phyloP scores from a whole-genome alignment of 2,329 filamentous ascomycete genomes.

The Polychaeton citri region DNA sequence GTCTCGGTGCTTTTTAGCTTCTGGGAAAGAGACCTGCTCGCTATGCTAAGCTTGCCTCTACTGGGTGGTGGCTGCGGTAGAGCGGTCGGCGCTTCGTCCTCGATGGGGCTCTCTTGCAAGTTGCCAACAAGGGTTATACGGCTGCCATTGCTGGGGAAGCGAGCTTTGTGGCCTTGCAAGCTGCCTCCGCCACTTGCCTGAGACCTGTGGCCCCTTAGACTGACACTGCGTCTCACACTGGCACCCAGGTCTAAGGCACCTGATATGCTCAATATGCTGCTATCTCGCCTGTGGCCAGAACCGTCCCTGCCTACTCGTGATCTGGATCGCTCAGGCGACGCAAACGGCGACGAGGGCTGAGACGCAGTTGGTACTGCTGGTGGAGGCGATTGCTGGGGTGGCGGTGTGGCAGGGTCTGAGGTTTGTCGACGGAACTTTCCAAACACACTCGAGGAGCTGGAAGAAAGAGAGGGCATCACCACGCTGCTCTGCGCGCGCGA shows the following conservation, averaged over 20 bases:
- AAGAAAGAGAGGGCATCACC: neutral
- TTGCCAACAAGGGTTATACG: slow-evolving; percentile 1
- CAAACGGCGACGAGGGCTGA: neutral
- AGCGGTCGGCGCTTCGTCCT: slow-evolving; percentile 1
- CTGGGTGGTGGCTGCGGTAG: slow-evolving; percentile 4
- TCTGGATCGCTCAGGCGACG: neutral
- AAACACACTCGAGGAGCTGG: neutral
- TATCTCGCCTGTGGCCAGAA: slow-evolving; percentile 9
- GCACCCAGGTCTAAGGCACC: slow-evolving; percentile 25
- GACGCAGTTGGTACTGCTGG: neutral
- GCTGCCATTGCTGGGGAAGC: slow-evolving; percentile 17
- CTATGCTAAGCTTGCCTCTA: slow-evolving; percentile 8
- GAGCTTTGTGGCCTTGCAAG: slow-evolving; percentile 16
- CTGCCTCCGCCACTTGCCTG: slow-evolving; percentile 12
- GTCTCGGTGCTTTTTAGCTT: slow-evolving; percentile 10
- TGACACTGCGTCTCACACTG: slow-evolving; percentile 26
- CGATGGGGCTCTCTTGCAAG: slow-evolving; percentile 1
- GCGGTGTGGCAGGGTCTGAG: neutral
- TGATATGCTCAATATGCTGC: slow-evolving; percentile 15
- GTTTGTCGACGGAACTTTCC: neutral
- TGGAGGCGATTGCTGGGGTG: neutral
- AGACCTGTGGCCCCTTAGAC: slow-evolving; percentile 25
- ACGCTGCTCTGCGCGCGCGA: too few relatives aligned
- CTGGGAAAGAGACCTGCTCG: slow-evolving; percentile 6
- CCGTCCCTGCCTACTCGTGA: neutral